phyloP scores from a whole-genome alignment of 176 grass and related monocot genomes.

The Rhipidocladum racemiflorum region DNA sequence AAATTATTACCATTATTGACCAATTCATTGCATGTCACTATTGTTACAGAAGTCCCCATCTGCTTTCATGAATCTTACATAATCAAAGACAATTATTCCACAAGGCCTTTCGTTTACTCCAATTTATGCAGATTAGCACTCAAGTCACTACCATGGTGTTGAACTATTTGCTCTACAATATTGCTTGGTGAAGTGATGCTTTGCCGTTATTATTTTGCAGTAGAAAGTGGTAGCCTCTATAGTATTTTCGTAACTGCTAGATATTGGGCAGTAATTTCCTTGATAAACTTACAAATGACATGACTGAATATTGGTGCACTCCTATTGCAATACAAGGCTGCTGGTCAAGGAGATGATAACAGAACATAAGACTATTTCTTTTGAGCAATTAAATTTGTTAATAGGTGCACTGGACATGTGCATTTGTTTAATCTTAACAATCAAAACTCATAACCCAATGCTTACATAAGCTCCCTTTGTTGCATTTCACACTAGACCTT shows the following conservation, averaged over 20 bases:
- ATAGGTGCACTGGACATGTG: background rate
- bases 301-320: background rate
- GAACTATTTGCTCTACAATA: background rate
- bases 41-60: background rate
- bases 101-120: background rate
- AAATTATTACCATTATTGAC: background rate
- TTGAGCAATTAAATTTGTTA: background rate
- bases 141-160: background rate
- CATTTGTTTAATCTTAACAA: background rate
- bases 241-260: background rate
- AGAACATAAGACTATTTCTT: background rate
- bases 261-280: background rate
- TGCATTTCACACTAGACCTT: background rate
- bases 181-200: background rate
- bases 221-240: background rate
- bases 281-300: background rate
- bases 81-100: background rate
- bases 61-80: background rate
- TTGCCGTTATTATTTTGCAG: slow-evolving; percentile 25
- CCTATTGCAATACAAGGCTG: background rate
- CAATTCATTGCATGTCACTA: background rate
- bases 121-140: background rate
- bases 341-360: background rate
- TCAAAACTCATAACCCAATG: background rate
- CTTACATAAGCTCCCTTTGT: background rate